Percentiles rank a stretch among this genome's conserved stretches.
phyloP scores from a whole-genome alignment of 345 rosid species.

The Lepidium sativum region DNA sequence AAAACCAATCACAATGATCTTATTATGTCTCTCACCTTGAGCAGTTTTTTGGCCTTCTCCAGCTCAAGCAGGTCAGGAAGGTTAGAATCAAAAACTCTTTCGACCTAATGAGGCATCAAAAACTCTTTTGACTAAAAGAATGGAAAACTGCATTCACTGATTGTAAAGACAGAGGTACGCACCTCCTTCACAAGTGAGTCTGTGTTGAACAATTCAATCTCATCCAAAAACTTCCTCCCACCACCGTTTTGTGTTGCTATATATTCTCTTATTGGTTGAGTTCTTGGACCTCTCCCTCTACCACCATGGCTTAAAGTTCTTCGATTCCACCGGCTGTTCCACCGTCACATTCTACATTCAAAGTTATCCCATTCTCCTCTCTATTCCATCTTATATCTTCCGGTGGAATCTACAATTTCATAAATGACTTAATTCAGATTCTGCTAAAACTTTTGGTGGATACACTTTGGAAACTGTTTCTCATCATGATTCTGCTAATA shows the following conservation, averaged over 20 bases:
- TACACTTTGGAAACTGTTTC: not conserved
- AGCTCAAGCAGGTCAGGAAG: slow-evolving; percentile 82
- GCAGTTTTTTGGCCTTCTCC: slow-evolving; percentile 73
- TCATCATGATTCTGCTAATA: not conserved
- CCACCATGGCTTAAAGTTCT: slow-evolving; percentile 35
- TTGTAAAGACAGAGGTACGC: not conserved
- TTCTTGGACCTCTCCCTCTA: slow-evolving; percentile 50
- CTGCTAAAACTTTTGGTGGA: not conserved
- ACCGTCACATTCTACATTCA: slow-evolving; percentile 35
- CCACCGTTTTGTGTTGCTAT: slow-evolving; percentile 35
- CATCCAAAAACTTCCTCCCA: slow-evolving; percentile 43
- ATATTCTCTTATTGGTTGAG: slow-evolving; percentile 45
- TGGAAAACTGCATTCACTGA: not conserved
- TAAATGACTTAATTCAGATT: not conserved
- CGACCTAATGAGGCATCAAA: slow-evolving; percentile 41
- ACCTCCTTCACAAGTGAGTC: slow-evolving; percentile 84
- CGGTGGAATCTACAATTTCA: slow-evolving; percentile 48
- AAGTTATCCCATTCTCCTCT: slow-evolving; percentile 48
- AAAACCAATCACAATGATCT: not conserved
- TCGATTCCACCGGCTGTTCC: slow-evolving; percentile 39
- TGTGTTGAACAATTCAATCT: slow-evolving; percentile 76
- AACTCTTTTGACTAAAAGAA: not conserved
- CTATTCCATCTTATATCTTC: slow-evolving; percentile 83
- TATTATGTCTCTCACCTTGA: slow-evolving; percentile 56
- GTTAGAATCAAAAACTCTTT: slow-evolving; percentile 55